These are phyloP conservation scores for Anaeromyces robustus DNA, from an alignment of 192 early-diverging fungal genomes.

Conservation along the genomic window DNA sequence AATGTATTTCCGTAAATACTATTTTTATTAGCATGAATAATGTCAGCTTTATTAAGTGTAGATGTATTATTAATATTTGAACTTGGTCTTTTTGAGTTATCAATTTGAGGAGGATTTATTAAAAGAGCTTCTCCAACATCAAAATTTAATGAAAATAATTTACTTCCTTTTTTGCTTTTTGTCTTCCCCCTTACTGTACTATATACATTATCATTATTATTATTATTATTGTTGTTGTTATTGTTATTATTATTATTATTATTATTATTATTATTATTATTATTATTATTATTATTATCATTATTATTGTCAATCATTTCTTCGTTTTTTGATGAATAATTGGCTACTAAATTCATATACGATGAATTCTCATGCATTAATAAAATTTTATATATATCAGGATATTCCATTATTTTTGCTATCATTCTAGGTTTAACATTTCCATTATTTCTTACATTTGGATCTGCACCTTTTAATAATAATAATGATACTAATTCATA, in stretches of 20 bases:
- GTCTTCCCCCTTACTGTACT: not conserved
- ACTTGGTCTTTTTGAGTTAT: not conserved
- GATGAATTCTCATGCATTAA: constrained; percentile 9
- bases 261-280: too few species aligned
- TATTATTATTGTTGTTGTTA: too few species aligned
- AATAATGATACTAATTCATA: constrained; percentile 11
- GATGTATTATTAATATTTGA: too few species aligned
- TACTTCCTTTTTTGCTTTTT: not conserved
- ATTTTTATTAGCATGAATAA: too few species aligned
- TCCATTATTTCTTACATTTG: constrained; percentile 18
- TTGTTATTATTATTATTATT: too few species aligned
- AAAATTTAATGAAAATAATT: not conserved
- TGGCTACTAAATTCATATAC: constrained; percentile 1
- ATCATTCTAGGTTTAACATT: constrained; percentile 21
- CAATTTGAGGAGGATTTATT: not conserved
- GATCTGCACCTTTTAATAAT: constrained; percentile 29
- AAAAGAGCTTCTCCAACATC: not conserved
- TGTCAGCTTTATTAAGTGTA: too few species aligned
- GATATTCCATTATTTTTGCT: constrained; percentile 14
- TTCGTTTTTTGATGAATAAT: not conserved
- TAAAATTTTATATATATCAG: constrained; percentile 12
- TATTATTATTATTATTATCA: too few species aligned
- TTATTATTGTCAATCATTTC: too few species aligned
- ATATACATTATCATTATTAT: not conserved
- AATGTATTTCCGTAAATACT: too few species aligned